Conservation (phyloP, 139 green algal species). For the Chlorella sp. region DNA sequence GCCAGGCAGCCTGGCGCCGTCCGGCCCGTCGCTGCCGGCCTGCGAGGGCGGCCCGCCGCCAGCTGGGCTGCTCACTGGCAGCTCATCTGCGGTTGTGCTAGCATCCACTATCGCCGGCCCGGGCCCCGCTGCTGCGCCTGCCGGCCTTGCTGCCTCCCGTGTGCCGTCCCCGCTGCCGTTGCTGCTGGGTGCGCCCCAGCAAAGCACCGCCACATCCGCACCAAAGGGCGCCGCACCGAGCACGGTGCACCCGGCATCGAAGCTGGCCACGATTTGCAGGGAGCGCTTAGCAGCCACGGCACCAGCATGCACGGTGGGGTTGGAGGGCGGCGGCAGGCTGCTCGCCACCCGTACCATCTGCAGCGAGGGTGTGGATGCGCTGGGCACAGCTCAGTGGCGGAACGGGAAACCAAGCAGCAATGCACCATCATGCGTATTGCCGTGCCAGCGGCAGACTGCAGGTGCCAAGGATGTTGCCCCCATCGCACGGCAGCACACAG, state of each 20-base stretch:
- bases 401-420: too few relatives aligned
- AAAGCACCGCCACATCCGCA: conserved; percentile 68
- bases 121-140: too few relatives aligned
- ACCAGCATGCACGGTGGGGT: too few relatives aligned
- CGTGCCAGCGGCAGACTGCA: too few relatives aligned
- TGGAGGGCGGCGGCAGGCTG: neutral
- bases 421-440: too few relatives aligned
- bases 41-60: neutral
- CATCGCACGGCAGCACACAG: too few relatives aligned
- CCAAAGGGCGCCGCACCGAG: conserved; percentile 82
- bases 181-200: conserved; percentile 1
- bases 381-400: too few relatives aligned
- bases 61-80: neutral
- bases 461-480: too few relatives aligned
- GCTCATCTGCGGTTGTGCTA: neutral
- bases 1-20: conserved; percentile 1
- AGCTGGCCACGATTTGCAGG: conserved; percentile 56
- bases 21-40: conserved; percentile 2
- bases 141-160: neutral
- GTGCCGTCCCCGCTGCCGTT: neutral
- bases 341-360: conserved; percentile 1
- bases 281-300: neutral
- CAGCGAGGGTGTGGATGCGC: conserved; percentile 25
- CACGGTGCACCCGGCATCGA: conserved; percentile 25
- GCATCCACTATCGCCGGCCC: too few relatives aligned